phyloP scores from a whole-genome alignment of 352 stramenopile genomes.

The Peronospora destructor region DNA sequence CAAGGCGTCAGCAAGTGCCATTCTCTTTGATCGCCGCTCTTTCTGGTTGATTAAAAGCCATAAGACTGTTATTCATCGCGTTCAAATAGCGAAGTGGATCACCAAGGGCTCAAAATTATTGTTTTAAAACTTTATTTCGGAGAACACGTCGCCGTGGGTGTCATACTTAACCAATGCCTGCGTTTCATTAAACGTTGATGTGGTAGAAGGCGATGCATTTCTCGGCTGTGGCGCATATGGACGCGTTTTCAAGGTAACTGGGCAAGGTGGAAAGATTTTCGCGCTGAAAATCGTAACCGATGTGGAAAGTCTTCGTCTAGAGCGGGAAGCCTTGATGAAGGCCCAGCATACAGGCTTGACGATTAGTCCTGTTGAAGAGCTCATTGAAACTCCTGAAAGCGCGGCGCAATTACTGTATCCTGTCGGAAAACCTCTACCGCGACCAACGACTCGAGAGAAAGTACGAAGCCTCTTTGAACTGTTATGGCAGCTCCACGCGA shows the following conservation, averaged over 20 bases:
- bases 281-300: conserved; percentile 19
- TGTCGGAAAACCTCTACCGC: conserved; percentile 27
- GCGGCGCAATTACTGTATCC: conserved; percentile 27
- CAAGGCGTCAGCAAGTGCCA: conserved; percentile 9
- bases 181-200: conserved; percentile 16
- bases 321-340: conserved; percentile 13
- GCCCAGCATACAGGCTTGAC: conserved; percentile 26
- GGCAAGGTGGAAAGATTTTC: conserved; percentile 11
- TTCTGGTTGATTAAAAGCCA: conserved; percentile 27
- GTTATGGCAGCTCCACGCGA: too few species aligned
- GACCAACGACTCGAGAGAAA: conserved; percentile 25
- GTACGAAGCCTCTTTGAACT: conserved; percentile 26
- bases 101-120: conserved; percentile 21
- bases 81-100: conserved; percentile 17
- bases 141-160: conserved; percentile 22
- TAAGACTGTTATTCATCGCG: conserved; percentile 14
- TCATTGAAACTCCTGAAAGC: conserved; percentile 17
- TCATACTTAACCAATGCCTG: conserved; percentile 14
- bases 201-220: conserved; percentile 26
- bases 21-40: conserved; percentile 22
- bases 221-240: conserved; percentile 18
- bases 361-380: conserved; percentile 12
- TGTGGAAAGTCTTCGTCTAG: conserved; percentile 13
- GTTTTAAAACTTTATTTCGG: conserved; percentile 23
- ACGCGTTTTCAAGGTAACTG: conserved; percentile 18